Evolutionary conservation across 2,329 filamentous ascomycete species (phyloP).

Genomic region (Neurospora sp.): DNA sequence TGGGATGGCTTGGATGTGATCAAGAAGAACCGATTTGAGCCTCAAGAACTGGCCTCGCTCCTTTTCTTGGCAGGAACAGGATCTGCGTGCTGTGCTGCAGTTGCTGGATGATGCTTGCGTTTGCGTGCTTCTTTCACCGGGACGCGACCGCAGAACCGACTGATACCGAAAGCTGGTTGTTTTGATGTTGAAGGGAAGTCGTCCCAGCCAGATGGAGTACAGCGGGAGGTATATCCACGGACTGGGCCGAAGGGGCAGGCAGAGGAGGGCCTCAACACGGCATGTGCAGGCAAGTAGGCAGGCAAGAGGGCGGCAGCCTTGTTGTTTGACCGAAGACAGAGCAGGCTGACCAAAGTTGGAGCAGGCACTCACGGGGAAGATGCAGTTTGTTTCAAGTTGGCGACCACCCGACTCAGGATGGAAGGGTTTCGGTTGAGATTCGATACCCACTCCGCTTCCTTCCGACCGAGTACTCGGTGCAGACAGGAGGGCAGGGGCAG

Average conservation of each 20-base stretch:
- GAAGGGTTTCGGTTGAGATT: neutral
- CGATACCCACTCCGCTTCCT: neutral
- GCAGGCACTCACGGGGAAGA: neutral
- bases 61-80: neutral
- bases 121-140: neutral
- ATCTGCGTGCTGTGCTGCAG: neutral
- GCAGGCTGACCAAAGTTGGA: neutral
- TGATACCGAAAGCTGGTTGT: neutral
- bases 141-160: slow-evolving; percentile 2
- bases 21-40: neutral
- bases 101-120: neutral
- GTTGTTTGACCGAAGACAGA: neutral
- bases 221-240: neutral
- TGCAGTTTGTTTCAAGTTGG: neutral
- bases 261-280: neutral
- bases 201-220: neutral
- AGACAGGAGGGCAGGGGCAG: neutral
- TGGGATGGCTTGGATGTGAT: neutral
- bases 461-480: neutral
- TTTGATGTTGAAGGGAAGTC: neutral
- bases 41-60: neutral
- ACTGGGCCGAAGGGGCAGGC: neutral
- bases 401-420: neutral
- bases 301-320: neutral
- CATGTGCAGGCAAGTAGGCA: neutral